Conservation (phyloP, 805 yeast species). For the Wickerhamiella parazyma region DNA sequence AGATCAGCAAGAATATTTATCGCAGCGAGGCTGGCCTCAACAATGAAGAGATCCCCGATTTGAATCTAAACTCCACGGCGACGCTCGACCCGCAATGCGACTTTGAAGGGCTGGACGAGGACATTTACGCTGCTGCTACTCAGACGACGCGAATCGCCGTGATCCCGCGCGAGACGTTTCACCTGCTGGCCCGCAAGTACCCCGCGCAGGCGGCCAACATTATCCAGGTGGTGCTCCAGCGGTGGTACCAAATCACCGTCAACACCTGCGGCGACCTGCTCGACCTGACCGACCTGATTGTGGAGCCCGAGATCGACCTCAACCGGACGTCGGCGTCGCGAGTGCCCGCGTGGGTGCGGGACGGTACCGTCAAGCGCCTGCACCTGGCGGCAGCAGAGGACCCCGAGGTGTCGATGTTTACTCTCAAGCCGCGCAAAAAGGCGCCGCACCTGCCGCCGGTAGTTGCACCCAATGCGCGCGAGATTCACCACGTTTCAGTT, state of each 20-base stretch:
- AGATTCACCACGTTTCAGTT: slow-evolving; percentile 8
- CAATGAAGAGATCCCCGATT: slow-evolving; percentile 8
- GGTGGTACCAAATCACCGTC: slow-evolving; percentile 80
- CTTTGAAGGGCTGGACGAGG: slow-evolving; percentile 19
- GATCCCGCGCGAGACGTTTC: slow-evolving; percentile 75
- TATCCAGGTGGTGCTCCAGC: slow-evolving; percentile 78
- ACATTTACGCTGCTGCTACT: slow-evolving; percentile 61
- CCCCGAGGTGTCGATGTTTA: slow-evolving; percentile 8
- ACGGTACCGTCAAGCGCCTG: slow-evolving; percentile 38
- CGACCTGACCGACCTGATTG: slow-evolving; percentile 70
- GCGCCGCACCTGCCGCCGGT: background rate
- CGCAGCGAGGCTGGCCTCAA: background rate
- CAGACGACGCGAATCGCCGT: slow-evolving; percentile 75
- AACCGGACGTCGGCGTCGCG: slow-evolving; percentile 37
- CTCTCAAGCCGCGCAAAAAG: slow-evolving; percentile 14
- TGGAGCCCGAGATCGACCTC: slow-evolving; percentile 56
- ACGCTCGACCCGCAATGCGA: slow-evolving; percentile 6
- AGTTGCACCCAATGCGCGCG: background rate
- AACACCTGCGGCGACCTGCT: slow-evolving; percentile 79
- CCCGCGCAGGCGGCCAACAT: slow-evolving; percentile 90
- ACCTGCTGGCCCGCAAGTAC: slow-evolving; percentile 52
- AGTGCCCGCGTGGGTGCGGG: slow-evolving; percentile 52
- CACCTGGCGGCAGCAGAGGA: slow-evolving; percentile 17
- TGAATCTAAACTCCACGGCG: slow-evolving; percentile 1
- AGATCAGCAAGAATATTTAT: slow-evolving; percentile 15